Conservation (phyloP, 805 yeast species). For the Candida ipomoeae region DNA sequence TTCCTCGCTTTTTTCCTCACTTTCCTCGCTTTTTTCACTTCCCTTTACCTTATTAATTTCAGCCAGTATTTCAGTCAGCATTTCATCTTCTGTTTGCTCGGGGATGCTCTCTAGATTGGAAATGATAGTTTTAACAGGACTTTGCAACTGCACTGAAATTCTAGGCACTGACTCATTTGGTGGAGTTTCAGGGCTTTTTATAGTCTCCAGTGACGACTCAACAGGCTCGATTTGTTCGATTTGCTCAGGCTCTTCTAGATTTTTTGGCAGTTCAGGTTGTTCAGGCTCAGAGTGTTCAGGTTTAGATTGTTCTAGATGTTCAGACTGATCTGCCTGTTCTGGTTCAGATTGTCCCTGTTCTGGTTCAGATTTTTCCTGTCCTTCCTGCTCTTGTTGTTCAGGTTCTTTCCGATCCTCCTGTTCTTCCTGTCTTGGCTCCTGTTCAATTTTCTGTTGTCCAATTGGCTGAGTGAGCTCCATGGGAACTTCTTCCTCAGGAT, state of each 20-base stretch:
- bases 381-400: background rate
- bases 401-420: background rate
- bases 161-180: too few species aligned
- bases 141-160: background rate
- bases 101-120: slow-evolving; percentile 1
- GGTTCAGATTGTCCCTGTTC: too few species aligned
- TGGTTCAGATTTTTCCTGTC: too few species aligned
- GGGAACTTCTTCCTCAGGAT: slow-evolving; percentile 12
- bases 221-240: too few species aligned
- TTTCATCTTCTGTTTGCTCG: background rate
- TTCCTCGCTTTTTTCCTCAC: too few species aligned
- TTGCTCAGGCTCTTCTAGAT: too few species aligned
- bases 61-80: background rate
- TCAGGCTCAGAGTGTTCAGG: too few species aligned
- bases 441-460: background rate
- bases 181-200: background rate
- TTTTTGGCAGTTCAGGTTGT: too few species aligned
- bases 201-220: background rate
- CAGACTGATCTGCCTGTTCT: too few species aligned
- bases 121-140: background rate
- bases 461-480: slow-evolving; percentile 27
- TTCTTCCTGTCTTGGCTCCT: background rate
- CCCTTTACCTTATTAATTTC: background rate
- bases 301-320: too few species aligned
- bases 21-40: background rate